These are phyloP conservation scores for Taiozyma sp. DNA, from an alignment of 1,139 yeast genomes.

Conservation along the genomic window DNA sequence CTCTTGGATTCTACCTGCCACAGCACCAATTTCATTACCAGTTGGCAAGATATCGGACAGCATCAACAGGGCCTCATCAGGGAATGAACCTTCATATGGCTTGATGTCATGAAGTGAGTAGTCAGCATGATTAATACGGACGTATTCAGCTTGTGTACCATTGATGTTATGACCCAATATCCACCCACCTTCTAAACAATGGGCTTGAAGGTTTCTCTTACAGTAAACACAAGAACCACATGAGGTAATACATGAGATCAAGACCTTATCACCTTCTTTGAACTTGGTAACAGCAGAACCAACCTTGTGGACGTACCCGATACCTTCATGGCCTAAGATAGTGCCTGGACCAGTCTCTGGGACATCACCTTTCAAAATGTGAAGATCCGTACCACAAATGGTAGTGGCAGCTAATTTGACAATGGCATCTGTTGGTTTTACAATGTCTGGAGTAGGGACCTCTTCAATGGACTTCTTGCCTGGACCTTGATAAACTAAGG, in stretches of 20 bases:
- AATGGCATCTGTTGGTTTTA: slow-evolving; percentile 37
- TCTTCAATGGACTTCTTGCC: slow-evolving; percentile 31
- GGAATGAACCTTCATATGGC: slow-evolving; percentile 28
- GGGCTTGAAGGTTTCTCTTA: slow-evolving; percentile 34
- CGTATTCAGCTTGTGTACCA: slow-evolving; percentile 42
- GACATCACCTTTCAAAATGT: slow-evolving; percentile 43
- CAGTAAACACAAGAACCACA: slow-evolving; percentile 55
- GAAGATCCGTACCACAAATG: slow-evolving; percentile 46
- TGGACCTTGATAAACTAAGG: slow-evolving; percentile 39
- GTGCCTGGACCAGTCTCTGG: slow-evolving; percentile 42
- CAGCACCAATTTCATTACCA: slow-evolving; percentile 42
- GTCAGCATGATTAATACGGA: slow-evolving; percentile 41
- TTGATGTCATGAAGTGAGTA: slow-evolving; percentile 27
- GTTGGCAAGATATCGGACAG: slow-evolving; percentile 42
- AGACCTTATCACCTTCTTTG: slow-evolving; percentile 40
- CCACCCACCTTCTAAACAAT: slow-evolving; percentile 43
- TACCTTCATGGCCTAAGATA: slow-evolving; percentile 51
- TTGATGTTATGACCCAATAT: slow-evolving; percentile 37
- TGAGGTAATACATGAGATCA: slow-evolving; percentile 42
- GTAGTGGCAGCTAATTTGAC: slow-evolving; percentile 40
- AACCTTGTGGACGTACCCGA: slow-evolving; percentile 38
- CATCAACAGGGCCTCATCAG: slow-evolving; percentile 37
- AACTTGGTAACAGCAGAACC: slow-evolving; percentile 34
- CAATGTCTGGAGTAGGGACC: slow-evolving; percentile 34
- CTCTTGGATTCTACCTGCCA: slow-evolving; percentile 33